Evolutionary conservation across 805 yeast genomes (phyloP).

Genomic region (Torulaspora gathmanii): DNA sequence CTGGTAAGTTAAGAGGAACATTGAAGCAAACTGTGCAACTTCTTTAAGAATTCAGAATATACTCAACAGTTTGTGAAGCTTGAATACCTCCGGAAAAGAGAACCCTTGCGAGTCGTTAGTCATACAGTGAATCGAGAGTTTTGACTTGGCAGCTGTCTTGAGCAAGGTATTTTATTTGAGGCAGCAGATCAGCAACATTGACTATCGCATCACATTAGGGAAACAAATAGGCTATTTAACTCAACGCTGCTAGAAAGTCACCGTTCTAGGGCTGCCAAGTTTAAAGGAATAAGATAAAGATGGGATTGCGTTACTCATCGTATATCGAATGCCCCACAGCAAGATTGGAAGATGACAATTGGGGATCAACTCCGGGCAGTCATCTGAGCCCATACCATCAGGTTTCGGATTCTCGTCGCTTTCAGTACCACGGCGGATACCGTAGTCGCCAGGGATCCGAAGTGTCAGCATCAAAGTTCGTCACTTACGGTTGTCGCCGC

Average conservation of each 20-base stretch:
- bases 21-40: not conserved
- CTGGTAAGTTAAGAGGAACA: not conserved
- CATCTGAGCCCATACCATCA: slow-evolving; percentile 12
- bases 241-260: not conserved
- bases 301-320: slow-evolving; percentile 31
- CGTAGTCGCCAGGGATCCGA: slow-evolving; percentile 11
- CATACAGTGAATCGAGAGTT: not conserved
- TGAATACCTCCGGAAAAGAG: too few relatives aligned
- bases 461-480: slow-evolving; percentile 17
- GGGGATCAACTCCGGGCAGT: slow-evolving; percentile 4
- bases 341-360: slow-evolving; percentile 8
- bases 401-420: slow-evolving; percentile 10
- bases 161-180: too few relatives aligned
- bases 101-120: too few relatives aligned
- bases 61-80: too few relatives aligned
- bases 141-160: not conserved
- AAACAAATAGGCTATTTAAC: not conserved
- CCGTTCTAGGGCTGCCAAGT: not conserved
- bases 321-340: slow-evolving; percentile 25
- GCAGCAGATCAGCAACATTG: too few relatives aligned
- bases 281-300: slow-evolving; percentile 1
- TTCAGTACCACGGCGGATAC: slow-evolving; percentile 8
- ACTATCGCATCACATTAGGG: not conserved
- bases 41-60: not conserved
- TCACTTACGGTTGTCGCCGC: slow-evolving; percentile 32